Evolutionary conservation across 805 yeast genomes (phyloP).

Genomic region (Candida alai): DNA sequence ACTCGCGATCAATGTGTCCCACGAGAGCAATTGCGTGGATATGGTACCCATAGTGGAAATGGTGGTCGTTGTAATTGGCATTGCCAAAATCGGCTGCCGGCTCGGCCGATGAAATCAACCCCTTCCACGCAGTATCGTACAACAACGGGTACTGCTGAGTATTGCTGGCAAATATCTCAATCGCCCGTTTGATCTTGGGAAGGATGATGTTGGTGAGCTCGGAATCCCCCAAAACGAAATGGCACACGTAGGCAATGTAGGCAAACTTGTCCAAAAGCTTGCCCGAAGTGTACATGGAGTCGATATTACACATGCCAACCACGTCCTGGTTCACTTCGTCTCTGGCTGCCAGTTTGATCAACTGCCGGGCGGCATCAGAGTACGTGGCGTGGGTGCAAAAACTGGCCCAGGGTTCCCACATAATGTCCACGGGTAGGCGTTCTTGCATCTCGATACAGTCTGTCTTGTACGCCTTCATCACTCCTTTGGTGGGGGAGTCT

Average conservation of each 20-base stretch:
- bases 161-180: conserved; percentile 66
- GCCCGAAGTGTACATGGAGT: conserved; percentile 90
- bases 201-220: conserved; percentile 49
- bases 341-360: conserved; percentile 47
- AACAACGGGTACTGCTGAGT: conserved; percentile 67
- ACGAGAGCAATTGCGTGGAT: conserved; percentile 66
- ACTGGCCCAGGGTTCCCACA: conserved; percentile 56
- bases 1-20: conserved; percentile 54
- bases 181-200: conserved; percentile 59
- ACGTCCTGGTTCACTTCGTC: conserved; percentile 55
- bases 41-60: conserved; percentile 74
- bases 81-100: conserved; percentile 68
- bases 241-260: conserved; percentile 70
- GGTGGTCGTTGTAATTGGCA: conserved; percentile 70
- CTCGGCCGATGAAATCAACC: conserved; percentile 68
- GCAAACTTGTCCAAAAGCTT: conserved; percentile 89
- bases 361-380: conserved; percentile 27
- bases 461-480: conserved; percentile 42
- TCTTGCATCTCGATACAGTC: conserved; percentile 40
- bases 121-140: conserved; percentile 79
- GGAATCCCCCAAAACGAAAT: conserved; percentile 58
- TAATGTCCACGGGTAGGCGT: conserved; percentile 37
- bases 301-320: conserved; percentile 54
- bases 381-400: conserved; percentile 30
- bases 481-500: conserved; percentile 51